Percentiles rank a stretch among this genome's conserved stretches.
These are phyloP conservation scores for Rhodotorula graminis DNA, from an alignment of 768 basidiomycete species.

Conservation along the genomic window DNA sequence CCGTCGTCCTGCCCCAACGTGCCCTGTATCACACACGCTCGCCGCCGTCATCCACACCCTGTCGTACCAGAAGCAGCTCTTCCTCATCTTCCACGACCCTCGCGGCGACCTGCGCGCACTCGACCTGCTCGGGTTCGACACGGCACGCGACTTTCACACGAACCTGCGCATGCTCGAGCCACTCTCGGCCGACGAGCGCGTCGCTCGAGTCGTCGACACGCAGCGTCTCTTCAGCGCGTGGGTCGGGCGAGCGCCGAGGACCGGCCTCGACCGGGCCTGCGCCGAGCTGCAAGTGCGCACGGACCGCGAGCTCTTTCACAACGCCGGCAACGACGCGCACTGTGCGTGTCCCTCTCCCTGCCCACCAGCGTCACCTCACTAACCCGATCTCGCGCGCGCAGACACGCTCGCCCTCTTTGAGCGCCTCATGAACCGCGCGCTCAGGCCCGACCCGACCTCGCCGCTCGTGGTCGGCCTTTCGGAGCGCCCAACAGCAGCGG, in stretches of 20 bases:
- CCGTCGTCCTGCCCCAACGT: not conserved
- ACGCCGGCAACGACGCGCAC: constrained; percentile 37
- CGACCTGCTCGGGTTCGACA: constrained; percentile 17
- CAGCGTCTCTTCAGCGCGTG: constrained; percentile 22
- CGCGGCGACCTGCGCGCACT: constrained; percentile 16
- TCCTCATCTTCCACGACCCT: constrained; percentile 38
- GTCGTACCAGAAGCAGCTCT: constrained; percentile 17
- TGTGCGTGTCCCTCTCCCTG: constrained; percentile 5
- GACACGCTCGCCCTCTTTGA: constrained; percentile 33
- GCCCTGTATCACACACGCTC: constrained; percentile 20
- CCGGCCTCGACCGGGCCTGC: constrained; percentile 24
- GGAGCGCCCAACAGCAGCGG: no score
- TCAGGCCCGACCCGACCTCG: not conserved
- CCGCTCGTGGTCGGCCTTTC: not conserved
- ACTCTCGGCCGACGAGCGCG: not conserved
- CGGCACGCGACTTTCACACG: not conserved
- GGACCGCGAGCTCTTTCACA: constrained; percentile 19
- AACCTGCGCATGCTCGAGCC: constrained; percentile 12
- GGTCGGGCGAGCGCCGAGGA: constrained; percentile 1
- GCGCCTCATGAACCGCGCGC: constrained; percentile 14
- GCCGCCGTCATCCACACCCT: constrained; percentile 22
- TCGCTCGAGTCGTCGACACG: constrained; percentile 28
- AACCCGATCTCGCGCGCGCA: not conserved
- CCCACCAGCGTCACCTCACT: no score
- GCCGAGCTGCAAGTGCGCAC: constrained; percentile 12